phyloP scores from a whole-genome alignment of 129 eudicot species.

The Arctium lappa region DNA sequence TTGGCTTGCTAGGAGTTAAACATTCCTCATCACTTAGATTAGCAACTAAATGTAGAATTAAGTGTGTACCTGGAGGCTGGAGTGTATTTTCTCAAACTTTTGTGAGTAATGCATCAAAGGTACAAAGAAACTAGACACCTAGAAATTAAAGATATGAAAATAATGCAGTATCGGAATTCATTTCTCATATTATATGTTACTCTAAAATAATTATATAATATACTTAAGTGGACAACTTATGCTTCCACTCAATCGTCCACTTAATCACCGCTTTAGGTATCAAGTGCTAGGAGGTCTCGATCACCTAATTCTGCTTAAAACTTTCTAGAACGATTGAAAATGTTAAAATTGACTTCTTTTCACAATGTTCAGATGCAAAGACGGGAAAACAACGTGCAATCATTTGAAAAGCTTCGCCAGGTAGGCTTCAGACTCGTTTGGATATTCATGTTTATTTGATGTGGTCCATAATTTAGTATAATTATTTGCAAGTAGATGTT shows the following conservation, averaged over 20 bases:
- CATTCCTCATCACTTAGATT: not conserved
- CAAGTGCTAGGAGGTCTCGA: not conserved
- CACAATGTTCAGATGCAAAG: conserved; percentile 71
- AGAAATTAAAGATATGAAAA: not conserved
- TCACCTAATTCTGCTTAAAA: not conserved
- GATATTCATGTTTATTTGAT: not conserved
- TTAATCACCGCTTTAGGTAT: not conserved
- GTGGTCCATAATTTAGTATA: not conserved
- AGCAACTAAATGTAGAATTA: not conserved
- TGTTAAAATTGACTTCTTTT: conserved; percentile 13
- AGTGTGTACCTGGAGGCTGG: not conserved
- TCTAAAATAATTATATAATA: not conserved
- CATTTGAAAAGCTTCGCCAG: conserved; percentile 95
- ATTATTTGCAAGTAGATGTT: not conserved
- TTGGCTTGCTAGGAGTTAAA: not conserved
- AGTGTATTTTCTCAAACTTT: not conserved
- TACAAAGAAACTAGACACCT: not conserved
- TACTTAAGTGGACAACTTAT: conserved; percentile 1
- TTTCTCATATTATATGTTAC: not conserved
- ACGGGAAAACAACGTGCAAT: conserved; percentile 95
- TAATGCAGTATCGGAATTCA: not conserved
- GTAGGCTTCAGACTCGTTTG: conserved; percentile 28
- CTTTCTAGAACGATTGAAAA: not conserved
- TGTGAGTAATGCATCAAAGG: not conserved
- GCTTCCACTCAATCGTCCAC: not conserved